Percentiles rank a stretch among this genome's conserved stretches.
phyloP scores from a whole-genome alignment of 441 rosid species.

The Lepidium campestre region DNA sequence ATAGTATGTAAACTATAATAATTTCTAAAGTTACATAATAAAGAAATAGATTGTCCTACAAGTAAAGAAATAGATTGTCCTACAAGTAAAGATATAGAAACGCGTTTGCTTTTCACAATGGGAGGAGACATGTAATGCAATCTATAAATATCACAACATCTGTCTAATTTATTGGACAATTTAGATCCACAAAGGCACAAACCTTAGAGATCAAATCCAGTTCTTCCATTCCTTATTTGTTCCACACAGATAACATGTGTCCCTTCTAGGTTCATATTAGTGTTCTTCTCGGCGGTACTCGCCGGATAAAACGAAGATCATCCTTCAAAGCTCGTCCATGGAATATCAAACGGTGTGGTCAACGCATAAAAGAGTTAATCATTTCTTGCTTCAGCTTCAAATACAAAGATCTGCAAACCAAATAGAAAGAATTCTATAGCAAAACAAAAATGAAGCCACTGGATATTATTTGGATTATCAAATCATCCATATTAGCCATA shows the following conservation, averaged over 20 bases:
- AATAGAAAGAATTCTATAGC: not conserved
- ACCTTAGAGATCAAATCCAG: constrained; percentile 10
- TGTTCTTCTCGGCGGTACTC: constrained; percentile 73
- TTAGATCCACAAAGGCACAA: not conserved
- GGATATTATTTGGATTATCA: not conserved
- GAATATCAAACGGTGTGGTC: not conserved
- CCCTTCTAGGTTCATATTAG: constrained; percentile 72
- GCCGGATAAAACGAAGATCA: constrained; percentile 58
- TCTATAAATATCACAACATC: not conserved
- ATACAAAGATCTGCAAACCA: not conserved
- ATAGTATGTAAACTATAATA: too few species aligned
- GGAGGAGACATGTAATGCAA: constrained; percentile 9
- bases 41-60: too few species aligned
- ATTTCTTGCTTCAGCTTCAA: not conserved
- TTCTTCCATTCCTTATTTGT: too few species aligned
- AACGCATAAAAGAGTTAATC: too few species aligned
- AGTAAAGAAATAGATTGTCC: not conserved
- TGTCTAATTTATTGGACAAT: not conserved
- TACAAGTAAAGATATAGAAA: not conserved
- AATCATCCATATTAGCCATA: too few species aligned
- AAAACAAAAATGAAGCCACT: not conserved
- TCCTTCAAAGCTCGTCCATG: not conserved
- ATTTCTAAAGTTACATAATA: too few species aligned
- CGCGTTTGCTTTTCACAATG: constrained; percentile 9
- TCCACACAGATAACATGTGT: constrained; percentile 45